phyloP scores from a whole-genome alignment of 225 moss, liverwort and hornwort genomes.

The Physcomitrium patens region DNA sequence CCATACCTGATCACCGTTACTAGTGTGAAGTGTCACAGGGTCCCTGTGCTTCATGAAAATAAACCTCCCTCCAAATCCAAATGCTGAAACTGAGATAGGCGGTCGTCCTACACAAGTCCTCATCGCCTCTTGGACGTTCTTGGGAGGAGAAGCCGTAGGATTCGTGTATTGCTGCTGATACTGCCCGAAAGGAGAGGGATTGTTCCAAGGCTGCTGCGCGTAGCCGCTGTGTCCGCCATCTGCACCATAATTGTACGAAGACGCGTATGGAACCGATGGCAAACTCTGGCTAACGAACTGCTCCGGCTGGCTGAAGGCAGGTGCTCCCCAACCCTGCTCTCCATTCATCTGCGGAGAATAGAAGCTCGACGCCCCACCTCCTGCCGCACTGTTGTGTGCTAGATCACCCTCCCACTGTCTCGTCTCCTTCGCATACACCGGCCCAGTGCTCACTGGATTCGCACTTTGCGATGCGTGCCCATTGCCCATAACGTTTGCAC shows the following conservation, averaged over 20 bases:
- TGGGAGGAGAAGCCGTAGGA: conserved; percentile 72
- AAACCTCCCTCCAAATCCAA: conserved; percentile 85
- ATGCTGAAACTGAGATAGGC: conserved; percentile 66
- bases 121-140: conserved; percentile 71
- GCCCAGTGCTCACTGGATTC: conserved; percentile 25
- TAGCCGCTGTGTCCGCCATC: conserved; percentile 34
- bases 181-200: conserved; percentile 45
- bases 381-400: conserved; percentile 4
- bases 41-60: conserved; percentile 83
- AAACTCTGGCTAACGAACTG: conserved; percentile 28
- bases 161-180: conserved; percentile 46
- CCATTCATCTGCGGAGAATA: conserved; percentile 40
- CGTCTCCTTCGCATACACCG: conserved; percentile 21
- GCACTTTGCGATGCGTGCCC: conserved; percentile 24
- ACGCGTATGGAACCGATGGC: conserved; percentile 33
- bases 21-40: conserved; percentile 73
- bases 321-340: conserved; percentile 39
- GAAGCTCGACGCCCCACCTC: conserved; percentile 15
- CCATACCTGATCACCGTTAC: conserved; percentile 75
- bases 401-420: conserved; percentile 30
- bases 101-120: conserved; percentile 85
- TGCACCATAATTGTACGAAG: conserved; percentile 34
- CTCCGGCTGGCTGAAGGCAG: conserved; percentile 30
- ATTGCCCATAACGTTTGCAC: conserved; percentile 28
- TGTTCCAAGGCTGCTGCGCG: conserved; percentile 49